These are phyloP conservation scores for Theobroma cacao DNA, from an alignment of 345 rosid species.

Conservation along the genomic window DNA sequence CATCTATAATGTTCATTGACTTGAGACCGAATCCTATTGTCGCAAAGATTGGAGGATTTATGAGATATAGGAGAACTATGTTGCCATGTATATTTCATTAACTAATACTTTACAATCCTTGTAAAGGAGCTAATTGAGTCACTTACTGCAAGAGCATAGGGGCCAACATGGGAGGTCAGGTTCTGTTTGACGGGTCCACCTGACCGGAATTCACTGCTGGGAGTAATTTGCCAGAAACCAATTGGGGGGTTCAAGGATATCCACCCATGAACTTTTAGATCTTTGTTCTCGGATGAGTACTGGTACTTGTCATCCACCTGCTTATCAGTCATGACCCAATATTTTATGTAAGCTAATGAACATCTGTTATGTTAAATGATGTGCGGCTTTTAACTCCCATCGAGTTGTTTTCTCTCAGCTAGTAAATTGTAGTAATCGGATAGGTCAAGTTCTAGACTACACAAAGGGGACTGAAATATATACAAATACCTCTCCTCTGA, in stretches of 20 bases:
- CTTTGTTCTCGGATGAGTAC: constrained; percentile 77
- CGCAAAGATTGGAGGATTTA: background rate
- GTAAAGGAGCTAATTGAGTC: background rate
- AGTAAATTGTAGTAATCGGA: background rate
- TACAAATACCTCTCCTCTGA: constrained; percentile 67
- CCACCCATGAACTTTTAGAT: constrained; percentile 85
- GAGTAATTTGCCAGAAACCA: constrained; percentile 82
- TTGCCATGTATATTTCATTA: background rate
- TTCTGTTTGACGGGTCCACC: constrained; percentile 62
- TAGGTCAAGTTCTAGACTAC: too few relatives aligned
- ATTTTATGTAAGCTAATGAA: background rate
- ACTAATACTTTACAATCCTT: background rate
- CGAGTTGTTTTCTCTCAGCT: background rate
- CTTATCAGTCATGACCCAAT: background rate
- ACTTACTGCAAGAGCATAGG: constrained; percentile 50
- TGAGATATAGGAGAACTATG: background rate
- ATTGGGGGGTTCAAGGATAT: constrained; percentile 42
- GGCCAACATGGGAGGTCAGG: constrained; percentile 66
- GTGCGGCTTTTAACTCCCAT: background rate
- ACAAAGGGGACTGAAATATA: background rate
- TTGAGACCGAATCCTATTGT: background rate
- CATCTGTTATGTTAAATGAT: background rate
- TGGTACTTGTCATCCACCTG: constrained; percentile 94
- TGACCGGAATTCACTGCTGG: constrained; percentile 58
- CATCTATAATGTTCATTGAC: background rate